Evolutionary conservation across 2,329 filamentous ascomycete genomes (phyloP).

Genomic region (Nothophoma quercina): DNA sequence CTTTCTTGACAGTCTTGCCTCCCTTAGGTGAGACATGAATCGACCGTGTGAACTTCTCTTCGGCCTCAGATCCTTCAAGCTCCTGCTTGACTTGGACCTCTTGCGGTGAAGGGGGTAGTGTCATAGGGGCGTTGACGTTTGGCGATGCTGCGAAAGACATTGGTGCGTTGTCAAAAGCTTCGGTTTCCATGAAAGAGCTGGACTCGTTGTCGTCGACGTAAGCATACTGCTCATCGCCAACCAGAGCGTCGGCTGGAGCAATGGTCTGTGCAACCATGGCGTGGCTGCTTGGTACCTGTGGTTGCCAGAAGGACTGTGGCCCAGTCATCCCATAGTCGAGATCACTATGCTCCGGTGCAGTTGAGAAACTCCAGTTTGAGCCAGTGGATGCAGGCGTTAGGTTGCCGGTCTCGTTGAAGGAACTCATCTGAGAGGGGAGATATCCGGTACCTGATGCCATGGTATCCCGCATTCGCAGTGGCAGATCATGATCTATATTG

Average conservation of each 20-base stretch:
- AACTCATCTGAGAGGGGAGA: constrained; percentile 8
- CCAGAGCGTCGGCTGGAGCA: constrained; percentile 23
- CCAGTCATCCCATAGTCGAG: constrained; percentile 6
- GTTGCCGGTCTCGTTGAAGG: constrained; percentile 3
- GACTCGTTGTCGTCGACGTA: constrained; percentile 5
- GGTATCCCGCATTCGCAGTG: constrained; percentile 4
- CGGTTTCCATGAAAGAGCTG: constrained; percentile 14
- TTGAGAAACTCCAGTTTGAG: constrained; percentile 17
- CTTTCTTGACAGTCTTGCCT: constrained; percentile 35
- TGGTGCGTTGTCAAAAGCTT: constrained; percentile 9
- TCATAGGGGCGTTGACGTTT: constrained; percentile 22
- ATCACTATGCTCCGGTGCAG: constrained; percentile 5
- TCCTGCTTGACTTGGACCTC: constrained; percentile 38
- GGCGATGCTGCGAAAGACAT: constrained; percentile 12
- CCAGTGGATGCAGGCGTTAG: constrained; percentile 3
- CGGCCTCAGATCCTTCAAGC: constrained; percentile 24
- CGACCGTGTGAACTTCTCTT: constrained; percentile 21
- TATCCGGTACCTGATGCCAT: constrained; percentile 6
- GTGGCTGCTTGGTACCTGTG: constrained; percentile 1
- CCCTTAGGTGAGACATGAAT: constrained; percentile 36
- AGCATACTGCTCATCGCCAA: constrained; percentile 22
- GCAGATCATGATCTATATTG: constrained; percentile 4
- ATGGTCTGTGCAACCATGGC: constrained; percentile 8
- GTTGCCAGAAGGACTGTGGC: constrained; percentile 13
- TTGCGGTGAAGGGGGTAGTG: constrained; percentile 22